These are phyloP conservation scores for Pichia sporocuriosa DNA, from an alignment of 805 yeast genomes.

Conservation along the genomic window DNA sequence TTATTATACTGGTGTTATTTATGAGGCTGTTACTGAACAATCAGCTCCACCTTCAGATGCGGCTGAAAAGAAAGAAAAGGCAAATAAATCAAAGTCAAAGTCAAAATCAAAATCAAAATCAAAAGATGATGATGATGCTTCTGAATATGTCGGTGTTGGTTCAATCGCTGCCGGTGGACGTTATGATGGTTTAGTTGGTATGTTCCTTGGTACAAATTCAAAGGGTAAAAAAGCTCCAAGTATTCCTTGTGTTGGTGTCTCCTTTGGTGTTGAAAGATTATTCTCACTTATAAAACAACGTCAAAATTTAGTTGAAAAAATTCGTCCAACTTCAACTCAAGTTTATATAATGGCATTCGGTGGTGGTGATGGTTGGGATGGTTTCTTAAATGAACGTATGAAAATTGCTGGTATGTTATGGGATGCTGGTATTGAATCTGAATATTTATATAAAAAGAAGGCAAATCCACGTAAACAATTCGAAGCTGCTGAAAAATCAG, in stretches of 20 bases:
- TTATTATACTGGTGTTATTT: slow-evolving; percentile 94
- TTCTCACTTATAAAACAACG: slow-evolving; percentile 85
- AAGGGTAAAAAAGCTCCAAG: slow-evolving; percentile 58
- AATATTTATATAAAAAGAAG: slow-evolving; percentile 86
- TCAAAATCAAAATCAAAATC: slow-evolving; percentile 1
- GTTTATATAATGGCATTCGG: slow-evolving; percentile 97
- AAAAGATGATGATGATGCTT: slow-evolving; percentile 71
- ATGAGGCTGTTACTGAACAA: slow-evolving; percentile 91
- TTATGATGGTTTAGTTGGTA: slow-evolving; percentile 92
- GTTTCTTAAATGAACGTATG: slow-evolving; percentile 91
- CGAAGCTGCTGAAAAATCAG: slow-evolving; percentile 94
- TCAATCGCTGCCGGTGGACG: slow-evolving; percentile 99
- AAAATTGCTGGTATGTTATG: slow-evolving; percentile 72
- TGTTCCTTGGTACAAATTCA: slow-evolving; percentile 82
- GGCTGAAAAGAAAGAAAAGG: slow-evolving; percentile 49
- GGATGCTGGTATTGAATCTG: slow-evolving; percentile 85
- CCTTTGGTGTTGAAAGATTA: slow-evolving; percentile 94
- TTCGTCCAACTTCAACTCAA: slow-evolving; percentile 84
- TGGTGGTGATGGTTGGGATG: slow-evolving; percentile 95
- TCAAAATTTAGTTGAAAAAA: slow-evolving; percentile 50
- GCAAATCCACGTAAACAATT: slow-evolving; percentile 95
- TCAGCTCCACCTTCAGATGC: slow-evolving; percentile 94
- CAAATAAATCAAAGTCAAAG: slow-evolving; percentile 22
- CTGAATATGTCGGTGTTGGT: slow-evolving; percentile 96
- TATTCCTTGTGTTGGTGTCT: slow-evolving; percentile 95